Percentiles rank a stretch among this genome's conserved stretches.
Evolutionary conservation across 192 early-diverging fungal genomes (phyloP).

Genomic region (Gryganskiella cystojenkinii): DNA sequence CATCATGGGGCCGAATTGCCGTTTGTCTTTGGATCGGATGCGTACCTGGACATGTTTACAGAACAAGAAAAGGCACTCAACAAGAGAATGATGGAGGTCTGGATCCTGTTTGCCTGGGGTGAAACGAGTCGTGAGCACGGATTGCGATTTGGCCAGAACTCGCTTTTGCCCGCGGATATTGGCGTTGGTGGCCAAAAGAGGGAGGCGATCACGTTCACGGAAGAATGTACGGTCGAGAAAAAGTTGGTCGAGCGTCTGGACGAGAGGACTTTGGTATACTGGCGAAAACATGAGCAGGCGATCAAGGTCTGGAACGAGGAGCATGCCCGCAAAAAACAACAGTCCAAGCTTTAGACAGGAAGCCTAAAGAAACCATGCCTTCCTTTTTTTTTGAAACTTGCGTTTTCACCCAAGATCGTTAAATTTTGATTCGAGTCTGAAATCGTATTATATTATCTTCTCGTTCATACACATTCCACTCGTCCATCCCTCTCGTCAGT

Average conservation of each 20-base stretch:
- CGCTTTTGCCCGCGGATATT: slow-evolving; percentile 25
- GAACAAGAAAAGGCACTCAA: not conserved
- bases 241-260: slow-evolving; percentile 39
- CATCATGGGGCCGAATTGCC: slow-evolving; percentile 44
- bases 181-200: slow-evolving; percentile 21
- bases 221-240: slow-evolving; percentile 41
- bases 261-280: slow-evolving; percentile 31
- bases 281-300: slow-evolving; percentile 25
- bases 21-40: slow-evolving; percentile 6
- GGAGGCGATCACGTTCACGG: slow-evolving; percentile 44
- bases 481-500: no score
- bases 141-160: no score
- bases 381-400: no score
- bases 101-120: slow-evolving; percentile 29
- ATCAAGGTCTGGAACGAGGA: slow-evolving; percentile 11
- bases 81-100: slow-evolving; percentile 1
- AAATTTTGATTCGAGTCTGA: no score
- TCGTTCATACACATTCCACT: no score
- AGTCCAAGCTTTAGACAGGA: slow-evolving; percentile 9
- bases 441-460: no score
- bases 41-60: not conserved
- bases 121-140: slow-evolving; percentile 23
- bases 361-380: no score
- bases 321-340: not conserved
- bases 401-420: no score